Evolutionary conservation across 345 rosid species (phyloP), one percentile per base, ranked within the genome.

Genomic region (Syzygium aqueum): DNA sequence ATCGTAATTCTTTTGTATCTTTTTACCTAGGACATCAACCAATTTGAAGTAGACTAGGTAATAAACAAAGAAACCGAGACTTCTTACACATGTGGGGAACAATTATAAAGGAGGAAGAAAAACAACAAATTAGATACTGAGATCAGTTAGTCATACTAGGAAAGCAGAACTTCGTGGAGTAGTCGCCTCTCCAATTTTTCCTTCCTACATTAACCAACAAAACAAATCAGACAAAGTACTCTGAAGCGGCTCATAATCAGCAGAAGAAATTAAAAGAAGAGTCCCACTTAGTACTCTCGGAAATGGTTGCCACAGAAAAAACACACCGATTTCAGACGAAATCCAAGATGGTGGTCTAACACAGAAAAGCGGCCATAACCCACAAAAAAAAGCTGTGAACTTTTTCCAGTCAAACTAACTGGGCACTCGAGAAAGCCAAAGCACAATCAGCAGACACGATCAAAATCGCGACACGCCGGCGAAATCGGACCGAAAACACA

Each of bases 171-270:
- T 86, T 87, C 87, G 88, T 89, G 80, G 88, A 90, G 49, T 86
- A 86, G 21, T 73, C 84, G 83, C 88, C 91, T 84, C 90, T 87
- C 91, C 93, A 77, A 84, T 84, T 87, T 52, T 30, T 89, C 77
- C 87, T 61, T 51, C 90, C 96, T 93, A 53, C 57, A 54, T 87
- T 86, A 63, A 54, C 56, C 84, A 84, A 28, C 51, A n/a, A 84
- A 87, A 87, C 84, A 85, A 49, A 54, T 89, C 57, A 90, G 87
- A 84, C 30, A n/a, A 77, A 88, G 78, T n/a, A n/a, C 5, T 11
- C 57, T 52, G 23, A 63, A 51, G 86, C 5, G 16, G 27, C 67
- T 65, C 50, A 27, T 17, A 17, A 40, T 37, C 43, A 33, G 40
- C 56, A 88, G 85, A 23, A 85, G 77, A 65, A 33, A 4, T 30